Conservation (phyloP, 352 stramenopile genomes). For the Phytophthora vignae region DNA sequence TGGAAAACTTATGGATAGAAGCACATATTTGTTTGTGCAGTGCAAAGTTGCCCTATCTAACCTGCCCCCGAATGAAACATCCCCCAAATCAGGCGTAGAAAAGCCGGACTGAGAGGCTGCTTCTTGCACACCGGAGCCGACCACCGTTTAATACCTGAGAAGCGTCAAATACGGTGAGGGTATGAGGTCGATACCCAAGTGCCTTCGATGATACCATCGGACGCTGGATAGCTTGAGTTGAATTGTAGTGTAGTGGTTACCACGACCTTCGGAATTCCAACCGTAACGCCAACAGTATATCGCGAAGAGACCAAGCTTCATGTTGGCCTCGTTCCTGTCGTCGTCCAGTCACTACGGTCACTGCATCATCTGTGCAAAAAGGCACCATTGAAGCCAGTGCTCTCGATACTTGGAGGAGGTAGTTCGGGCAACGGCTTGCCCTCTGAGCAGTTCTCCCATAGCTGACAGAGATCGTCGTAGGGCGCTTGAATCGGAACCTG, state of each 20-base stretch:
- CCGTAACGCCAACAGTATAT: constrained; percentile 6
- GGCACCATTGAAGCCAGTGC: constrained; percentile 17
- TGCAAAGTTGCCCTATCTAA: too few relatives aligned
- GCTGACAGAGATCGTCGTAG: constrained; percentile 23
- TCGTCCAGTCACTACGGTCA: background rate
- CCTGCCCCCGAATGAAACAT: too few relatives aligned
- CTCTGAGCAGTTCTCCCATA: constrained; percentile 12
- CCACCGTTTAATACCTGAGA: constrained; percentile 1
- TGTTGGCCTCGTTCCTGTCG: too few relatives aligned
- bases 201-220: background rate
- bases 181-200: background rate
- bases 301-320: constrained; percentile 1
- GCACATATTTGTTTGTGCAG: too few relatives aligned
- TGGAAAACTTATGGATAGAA: too few relatives aligned
- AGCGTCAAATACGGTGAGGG: background rate
- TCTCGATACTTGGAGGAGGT: constrained; percentile 9
- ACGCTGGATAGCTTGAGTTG: background rate
- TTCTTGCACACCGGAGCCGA: background rate
- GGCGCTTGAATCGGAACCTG: constrained; percentile 3
- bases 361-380: background rate
- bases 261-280: background rate
- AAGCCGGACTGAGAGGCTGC: constrained; percentile 4
- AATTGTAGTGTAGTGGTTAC: constrained; percentile 12
- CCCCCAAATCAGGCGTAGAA: constrained; percentile 11
- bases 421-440: constrained; percentile 9